Evolutionary conservation across 2,329 filamentous ascomycete species (phyloP).

Genomic region (Ophiocordyceps camponoti-rufipedis): DNA sequence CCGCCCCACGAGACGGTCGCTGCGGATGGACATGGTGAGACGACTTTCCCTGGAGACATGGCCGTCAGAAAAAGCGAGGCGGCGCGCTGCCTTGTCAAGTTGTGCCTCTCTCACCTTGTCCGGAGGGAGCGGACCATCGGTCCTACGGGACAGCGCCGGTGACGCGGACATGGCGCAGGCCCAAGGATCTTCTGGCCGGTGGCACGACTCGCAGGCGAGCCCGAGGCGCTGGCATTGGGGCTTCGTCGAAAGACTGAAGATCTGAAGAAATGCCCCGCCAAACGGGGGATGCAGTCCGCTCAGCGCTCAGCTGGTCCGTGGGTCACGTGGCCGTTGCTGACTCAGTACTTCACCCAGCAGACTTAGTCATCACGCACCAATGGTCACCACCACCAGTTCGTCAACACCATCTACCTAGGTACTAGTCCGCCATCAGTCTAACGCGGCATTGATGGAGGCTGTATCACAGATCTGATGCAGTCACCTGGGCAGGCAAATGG

Average conservation of each 20-base stretch:
- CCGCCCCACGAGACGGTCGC: slow-evolving; percentile 4
- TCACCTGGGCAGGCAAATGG: too few relatives aligned
- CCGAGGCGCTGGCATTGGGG: slow-evolving; percentile 3
- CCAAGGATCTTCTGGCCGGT: slow-evolving; percentile 6
- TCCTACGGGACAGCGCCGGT: slow-evolving; percentile 17
- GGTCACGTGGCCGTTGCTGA: too few relatives aligned
- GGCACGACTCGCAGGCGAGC: slow-evolving; percentile 3
- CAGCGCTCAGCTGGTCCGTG: too few relatives aligned
- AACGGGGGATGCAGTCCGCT: background rate
- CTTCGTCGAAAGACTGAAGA: background rate
- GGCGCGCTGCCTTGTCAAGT: background rate
- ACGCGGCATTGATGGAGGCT: too few relatives aligned
- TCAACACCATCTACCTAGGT: too few relatives aligned
- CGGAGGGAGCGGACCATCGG: slow-evolving; percentile 12
- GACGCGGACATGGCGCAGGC: slow-evolving; percentile 20
- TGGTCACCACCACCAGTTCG: too few relatives aligned
- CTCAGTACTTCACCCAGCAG: too few relatives aligned
- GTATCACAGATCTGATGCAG: too few relatives aligned
- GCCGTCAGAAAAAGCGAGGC: background rate
- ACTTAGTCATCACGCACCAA: too few relatives aligned
- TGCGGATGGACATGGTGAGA: background rate
- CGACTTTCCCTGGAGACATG: slow-evolving; percentile 3
- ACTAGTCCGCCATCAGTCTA: too few relatives aligned
- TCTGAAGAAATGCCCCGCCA: slow-evolving; percentile 2
- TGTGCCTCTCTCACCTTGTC: slow-evolving; percentile 11